Base-by-base conservation (phyloP, 2,329 filamentous ascomycete genomes). In the Aspergillus texensis region DNA sequence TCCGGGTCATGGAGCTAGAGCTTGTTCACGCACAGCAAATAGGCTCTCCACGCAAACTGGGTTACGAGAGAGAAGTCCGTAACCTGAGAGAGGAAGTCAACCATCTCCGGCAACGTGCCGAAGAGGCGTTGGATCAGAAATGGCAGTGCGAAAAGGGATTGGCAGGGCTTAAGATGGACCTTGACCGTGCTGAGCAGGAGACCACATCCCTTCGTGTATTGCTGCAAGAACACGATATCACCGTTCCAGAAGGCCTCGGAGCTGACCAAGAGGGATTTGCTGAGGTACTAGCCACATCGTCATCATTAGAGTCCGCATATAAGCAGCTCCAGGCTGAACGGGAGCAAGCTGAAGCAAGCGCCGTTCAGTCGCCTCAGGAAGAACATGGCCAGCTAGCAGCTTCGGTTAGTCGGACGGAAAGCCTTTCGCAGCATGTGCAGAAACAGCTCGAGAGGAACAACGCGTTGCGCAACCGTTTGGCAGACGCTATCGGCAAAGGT, bases 91-190 rank as follows among this genome's bases (percentile, higher is more conserved):
- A 90, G 28, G 95, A 99, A 75, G 91, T 99, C 66, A 92, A 91
- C 58, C 86, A 90, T 19, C 84, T 99, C 62, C 89, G 95, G 50
- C 90, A 90, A 65, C 89, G 95, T 60, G 94, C 94, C 34, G 94
- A 99, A 71, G 94, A 98, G 67, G 94, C 94, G 19, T 85, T 98
- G 16, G 93, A 97, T 74, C 92, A 96, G 73, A 98, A 98, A 79
- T 98, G 92, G 90, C 91, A 96, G 75, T 94, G 94, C 65, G 94
- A 97, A 79, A 96, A 96, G 79, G 93, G 93, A 21, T 82, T 98
- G 2, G 86, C 88, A 58, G 93, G 94, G 61, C 81, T 98, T 62
- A 96, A 97, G 81, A 97, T 97, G 91, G 94, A 98, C 74, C 87
- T 99, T 48, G 95, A 98, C 78, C 91, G 94, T 66, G 94, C 95